phyloP scores from a whole-genome alignment of 306 rosid genomes.

The Bauhinia variegata region DNA sequence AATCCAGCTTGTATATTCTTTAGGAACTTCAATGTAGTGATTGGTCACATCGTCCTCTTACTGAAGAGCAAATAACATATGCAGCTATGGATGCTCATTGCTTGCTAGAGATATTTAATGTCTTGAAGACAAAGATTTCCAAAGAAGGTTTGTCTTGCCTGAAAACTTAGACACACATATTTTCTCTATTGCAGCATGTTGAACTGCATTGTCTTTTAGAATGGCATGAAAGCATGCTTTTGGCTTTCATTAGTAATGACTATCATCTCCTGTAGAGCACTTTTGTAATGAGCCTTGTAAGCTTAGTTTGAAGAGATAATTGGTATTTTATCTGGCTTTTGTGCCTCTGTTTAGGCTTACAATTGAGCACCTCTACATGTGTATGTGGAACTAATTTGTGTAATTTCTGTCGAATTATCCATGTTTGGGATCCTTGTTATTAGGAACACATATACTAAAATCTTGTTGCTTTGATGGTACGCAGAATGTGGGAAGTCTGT shows the following conservation, averaged over 20 bases:
- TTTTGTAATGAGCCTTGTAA: background rate
- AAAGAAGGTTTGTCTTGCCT: slow-evolving; percentile 65
- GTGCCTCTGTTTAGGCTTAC: too few relatives aligned
- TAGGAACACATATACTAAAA: background rate
- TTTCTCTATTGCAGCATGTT: slow-evolving; percentile 15
- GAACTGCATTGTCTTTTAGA: slow-evolving; percentile 12
- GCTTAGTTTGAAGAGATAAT: background rate
- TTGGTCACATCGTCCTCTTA: slow-evolving; percentile 93
- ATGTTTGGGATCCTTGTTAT: background rate
- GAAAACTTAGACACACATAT: slow-evolving; percentile 17
- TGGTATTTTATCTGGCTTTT: background rate
- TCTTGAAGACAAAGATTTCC: slow-evolving; percentile 63
- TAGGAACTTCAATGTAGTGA: slow-evolving; percentile 99
- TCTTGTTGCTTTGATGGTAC: background rate
- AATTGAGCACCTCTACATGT: too few relatives aligned
- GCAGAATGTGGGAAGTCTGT: background rate
- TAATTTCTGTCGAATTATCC: too few relatives aligned
- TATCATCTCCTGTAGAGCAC: background rate
- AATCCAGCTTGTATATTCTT: slow-evolving; percentile 49
- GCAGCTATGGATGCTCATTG: slow-evolving; percentile 97
- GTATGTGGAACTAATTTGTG: too few relatives aligned
- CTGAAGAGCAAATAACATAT: slow-evolving; percentile 82
- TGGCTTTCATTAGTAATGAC: background rate
- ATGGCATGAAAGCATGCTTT: slow-evolving; percentile 13
- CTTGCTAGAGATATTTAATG: slow-evolving; percentile 79